Evolutionary conservation across 2,329 filamentous ascomycete genomes (phyloP).

Genomic region (Colletotrichum sp.): DNA sequence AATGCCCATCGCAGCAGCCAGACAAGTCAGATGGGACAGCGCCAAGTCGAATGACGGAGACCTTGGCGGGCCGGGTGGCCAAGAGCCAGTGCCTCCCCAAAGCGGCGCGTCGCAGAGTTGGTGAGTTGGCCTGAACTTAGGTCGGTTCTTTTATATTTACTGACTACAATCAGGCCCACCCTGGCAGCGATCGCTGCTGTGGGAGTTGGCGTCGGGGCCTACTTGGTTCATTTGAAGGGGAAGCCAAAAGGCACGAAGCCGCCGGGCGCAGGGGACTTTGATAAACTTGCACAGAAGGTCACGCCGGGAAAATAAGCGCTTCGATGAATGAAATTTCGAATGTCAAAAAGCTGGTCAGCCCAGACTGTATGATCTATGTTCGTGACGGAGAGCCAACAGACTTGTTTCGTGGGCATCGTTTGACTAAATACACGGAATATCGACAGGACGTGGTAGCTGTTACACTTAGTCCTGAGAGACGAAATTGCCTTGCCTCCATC

Average conservation of each 20-base stretch:
- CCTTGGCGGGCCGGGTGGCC: slow-evolving; percentile 16
- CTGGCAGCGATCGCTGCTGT: slow-evolving; percentile 11
- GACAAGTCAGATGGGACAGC: not conserved
- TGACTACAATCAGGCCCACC: not conserved
- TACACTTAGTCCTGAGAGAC: not conserved
- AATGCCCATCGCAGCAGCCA: not conserved
- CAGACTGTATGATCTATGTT: not conserved
- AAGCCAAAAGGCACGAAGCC: not conserved
- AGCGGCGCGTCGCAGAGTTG: slow-evolving; percentile 10
- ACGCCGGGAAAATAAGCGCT: not conserved
- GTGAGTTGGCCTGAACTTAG: not conserved
- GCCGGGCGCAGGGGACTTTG: not conserved
- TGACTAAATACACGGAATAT: not conserved
- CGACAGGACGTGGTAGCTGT: not conserved
- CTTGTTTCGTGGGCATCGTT: not conserved
- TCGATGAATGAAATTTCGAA: not conserved
- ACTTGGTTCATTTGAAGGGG: slow-evolving; percentile 14
- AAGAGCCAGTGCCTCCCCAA: slow-evolving; percentile 6
- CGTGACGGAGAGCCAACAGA: not conserved
- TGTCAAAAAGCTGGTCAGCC: fast-evolving
- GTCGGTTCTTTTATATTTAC: not conserved
- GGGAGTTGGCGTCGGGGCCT: not conserved
- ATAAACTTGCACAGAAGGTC: not conserved
- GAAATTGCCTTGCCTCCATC: not conserved
- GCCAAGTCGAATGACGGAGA: slow-evolving; percentile 10